Evolutionary conservation across 345 rosid species (phyloP).

Genomic region (Bretschneidera sinensis): DNA sequence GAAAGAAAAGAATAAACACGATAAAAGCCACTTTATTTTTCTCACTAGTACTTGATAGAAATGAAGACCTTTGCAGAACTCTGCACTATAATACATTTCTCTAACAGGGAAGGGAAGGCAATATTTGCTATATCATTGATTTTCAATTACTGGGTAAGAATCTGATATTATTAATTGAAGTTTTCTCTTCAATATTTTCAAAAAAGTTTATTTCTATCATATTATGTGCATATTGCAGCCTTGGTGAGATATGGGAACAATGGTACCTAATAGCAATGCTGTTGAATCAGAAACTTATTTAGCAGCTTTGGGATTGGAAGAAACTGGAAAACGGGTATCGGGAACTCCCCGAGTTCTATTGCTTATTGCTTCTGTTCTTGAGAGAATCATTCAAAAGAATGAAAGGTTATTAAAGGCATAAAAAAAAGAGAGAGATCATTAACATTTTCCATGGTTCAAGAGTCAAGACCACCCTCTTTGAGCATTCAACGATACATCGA

Average conservation of each 20-base stretch:
- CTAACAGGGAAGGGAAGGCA: no score
- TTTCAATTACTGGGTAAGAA: no score
- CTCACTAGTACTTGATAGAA: no score
- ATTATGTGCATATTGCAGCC: not conserved
- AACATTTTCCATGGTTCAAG: slow-evolving; percentile 30
- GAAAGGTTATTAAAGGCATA: slow-evolving; percentile 8
- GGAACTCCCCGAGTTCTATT: slow-evolving; percentile 18
- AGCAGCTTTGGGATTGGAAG: not conserved
- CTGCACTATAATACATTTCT: no score
- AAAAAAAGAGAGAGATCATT: slow-evolving; percentile 16
- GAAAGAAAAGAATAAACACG: not conserved
- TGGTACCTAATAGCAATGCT: not conserved
- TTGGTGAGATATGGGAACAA: not conserved
- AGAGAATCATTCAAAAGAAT: slow-evolving; percentile 23
- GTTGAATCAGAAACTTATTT: not conserved
- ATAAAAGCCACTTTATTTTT: not conserved
- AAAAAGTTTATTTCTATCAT: not conserved
- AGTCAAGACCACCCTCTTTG: slow-evolving; percentile 22
- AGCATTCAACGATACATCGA: slow-evolving; percentile 24
- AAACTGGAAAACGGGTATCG: not conserved
- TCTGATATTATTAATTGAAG: no score
- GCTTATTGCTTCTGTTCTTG: slow-evolving; percentile 27
- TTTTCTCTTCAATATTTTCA: no score
- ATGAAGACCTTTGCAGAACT: no score
- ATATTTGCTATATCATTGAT: no score